Percentiles rank a stretch among this genome's conserved stretches.
phyloP scores from a whole-genome alignment of 805 yeast genomes.

The Spencermartinsiella europaea region DNA sequence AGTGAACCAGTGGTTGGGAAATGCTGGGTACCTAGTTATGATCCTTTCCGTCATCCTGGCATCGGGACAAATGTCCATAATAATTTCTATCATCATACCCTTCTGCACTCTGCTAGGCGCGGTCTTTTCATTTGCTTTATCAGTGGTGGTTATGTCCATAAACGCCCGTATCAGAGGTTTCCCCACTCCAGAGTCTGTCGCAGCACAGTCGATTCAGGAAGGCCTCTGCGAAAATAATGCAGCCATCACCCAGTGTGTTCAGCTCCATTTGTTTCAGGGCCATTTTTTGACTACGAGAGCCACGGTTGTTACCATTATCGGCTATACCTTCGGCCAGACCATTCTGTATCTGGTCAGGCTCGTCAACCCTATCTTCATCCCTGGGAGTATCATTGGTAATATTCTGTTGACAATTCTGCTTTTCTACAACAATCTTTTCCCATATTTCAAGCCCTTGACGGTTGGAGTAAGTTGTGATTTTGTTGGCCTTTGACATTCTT shows the following conservation, averaged over 20 bases:
- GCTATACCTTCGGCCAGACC: constrained; percentile 20
- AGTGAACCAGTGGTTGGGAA: constrained; percentile 25
- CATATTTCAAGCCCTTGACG: constrained; percentile 25
- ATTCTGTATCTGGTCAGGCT: constrained; percentile 18
- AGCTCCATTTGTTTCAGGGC: constrained; percentile 21
- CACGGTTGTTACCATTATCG: constrained; percentile 24
- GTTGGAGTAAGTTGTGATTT: constrained; percentile 20
- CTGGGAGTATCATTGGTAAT: constrained; percentile 24
- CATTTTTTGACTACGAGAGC: constrained; percentile 18
- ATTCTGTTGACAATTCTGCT: constrained; percentile 22
- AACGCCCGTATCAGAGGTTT: constrained; percentile 22
- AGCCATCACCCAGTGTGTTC: constrained; percentile 16
- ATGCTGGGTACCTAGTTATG: constrained; percentile 22
- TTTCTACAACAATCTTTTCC: constrained; percentile 20
- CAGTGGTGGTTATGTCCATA: constrained; percentile 24
- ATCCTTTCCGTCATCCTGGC: constrained; percentile 25
- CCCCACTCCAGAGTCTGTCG: constrained; percentile 14
- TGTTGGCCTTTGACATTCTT: constrained; percentile 16
- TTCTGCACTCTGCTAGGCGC: constrained; percentile 15
- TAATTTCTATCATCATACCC: constrained; percentile 16
- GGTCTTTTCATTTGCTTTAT: constrained; percentile 13
- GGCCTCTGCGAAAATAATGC: constrained; percentile 22
- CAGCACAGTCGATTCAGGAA: constrained; percentile 8
- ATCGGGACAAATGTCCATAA: constrained; percentile 25
- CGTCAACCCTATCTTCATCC: constrained; percentile 16